phyloP scores from a whole-genome alignment of 2,329 filamentous ascomycete species.

The Rhynchosporium secalis region DNA sequence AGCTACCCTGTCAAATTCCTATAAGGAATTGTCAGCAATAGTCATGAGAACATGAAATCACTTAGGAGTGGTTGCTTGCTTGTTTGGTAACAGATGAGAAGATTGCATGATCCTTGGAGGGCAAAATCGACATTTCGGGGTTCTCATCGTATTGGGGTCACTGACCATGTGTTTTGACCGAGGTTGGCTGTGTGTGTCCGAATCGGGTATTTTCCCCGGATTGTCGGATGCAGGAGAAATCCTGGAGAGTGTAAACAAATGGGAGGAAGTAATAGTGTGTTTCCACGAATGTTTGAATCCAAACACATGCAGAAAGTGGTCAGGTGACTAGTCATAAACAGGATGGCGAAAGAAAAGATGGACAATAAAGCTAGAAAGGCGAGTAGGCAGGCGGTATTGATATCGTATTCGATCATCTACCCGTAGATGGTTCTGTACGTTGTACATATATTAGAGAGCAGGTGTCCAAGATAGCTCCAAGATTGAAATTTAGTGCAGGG shows the following conservation, averaged over 20 bases:
- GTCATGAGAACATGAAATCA: not conserved
- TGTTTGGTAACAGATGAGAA: not conserved
- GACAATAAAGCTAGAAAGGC: too few relatives aligned
- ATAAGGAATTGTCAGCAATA: not conserved
- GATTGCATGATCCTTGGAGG: constrained; percentile 10
- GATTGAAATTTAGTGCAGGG: constrained; percentile 2
- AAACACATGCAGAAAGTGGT: not conserved
- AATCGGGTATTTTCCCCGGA: constrained; percentile 28
- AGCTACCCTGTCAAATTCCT: not conserved
- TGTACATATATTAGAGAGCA: too few relatives aligned
- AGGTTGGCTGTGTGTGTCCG: constrained; percentile 10
- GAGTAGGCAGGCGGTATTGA: too few relatives aligned
- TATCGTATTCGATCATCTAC: too few relatives aligned
- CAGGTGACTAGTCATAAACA: not conserved
- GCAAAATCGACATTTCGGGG: not conserved
- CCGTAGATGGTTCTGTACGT: too few relatives aligned
- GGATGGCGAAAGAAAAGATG: too few relatives aligned
- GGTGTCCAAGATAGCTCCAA: not conserved
- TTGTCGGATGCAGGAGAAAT: constrained; percentile 20
- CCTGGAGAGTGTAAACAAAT: constrained; percentile 25
- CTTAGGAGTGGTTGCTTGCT: not conserved
- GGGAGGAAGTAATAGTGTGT: not conserved
- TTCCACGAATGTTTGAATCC: not conserved
- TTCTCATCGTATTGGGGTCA: constrained; percentile 3
- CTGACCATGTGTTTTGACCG: constrained; percentile 9